Percentiles rank a stretch among this genome's conserved stretches.
phyloP scores from a whole-genome alignment of 352 stramenopile species.

The Globisporangium recalcitrans region DNA sequence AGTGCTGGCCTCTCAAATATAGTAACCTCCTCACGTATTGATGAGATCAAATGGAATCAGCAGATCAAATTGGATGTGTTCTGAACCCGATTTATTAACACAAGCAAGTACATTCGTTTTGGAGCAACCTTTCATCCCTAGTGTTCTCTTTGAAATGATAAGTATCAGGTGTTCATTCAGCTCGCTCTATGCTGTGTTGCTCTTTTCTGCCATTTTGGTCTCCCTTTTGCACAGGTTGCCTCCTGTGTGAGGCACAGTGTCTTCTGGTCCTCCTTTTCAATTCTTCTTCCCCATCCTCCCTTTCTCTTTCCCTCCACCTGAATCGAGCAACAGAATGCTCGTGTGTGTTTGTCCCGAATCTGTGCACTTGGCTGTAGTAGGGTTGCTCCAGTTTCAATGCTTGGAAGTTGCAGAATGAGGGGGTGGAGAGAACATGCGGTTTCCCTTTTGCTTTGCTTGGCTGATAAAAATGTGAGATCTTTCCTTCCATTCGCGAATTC shows the following conservation, averaged over 20 bases:
- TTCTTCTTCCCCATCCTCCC: not conserved
- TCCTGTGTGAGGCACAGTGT: not conserved
- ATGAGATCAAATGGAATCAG: too few species aligned
- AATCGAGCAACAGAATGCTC: not conserved
- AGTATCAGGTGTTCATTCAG: too few species aligned
- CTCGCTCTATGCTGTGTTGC: too few species aligned
- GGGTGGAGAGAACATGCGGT: not conserved
- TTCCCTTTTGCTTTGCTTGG: not conserved
- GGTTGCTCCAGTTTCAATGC: not conserved
- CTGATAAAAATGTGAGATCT: not conserved
- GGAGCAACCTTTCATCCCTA: too few species aligned
- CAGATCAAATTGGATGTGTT: too few species aligned
- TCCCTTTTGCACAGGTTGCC: not conserved
- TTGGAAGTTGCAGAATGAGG: not conserved
- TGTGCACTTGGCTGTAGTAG: not conserved
- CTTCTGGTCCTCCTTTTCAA: not conserved
- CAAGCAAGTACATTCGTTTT: too few species aligned
- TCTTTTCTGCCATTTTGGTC: not conserved
- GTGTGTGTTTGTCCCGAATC: not conserved
- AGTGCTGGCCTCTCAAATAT: too few species aligned
- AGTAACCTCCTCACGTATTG: too few species aligned
- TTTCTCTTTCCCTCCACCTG: not conserved
- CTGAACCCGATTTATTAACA: too few species aligned
- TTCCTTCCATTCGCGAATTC: conserved; percentile 3
- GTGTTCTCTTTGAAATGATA: too few species aligned